phyloP scores from a whole-genome alignment of 2,329 filamentous ascomycete species.

The Nigrospora oryzae region DNA sequence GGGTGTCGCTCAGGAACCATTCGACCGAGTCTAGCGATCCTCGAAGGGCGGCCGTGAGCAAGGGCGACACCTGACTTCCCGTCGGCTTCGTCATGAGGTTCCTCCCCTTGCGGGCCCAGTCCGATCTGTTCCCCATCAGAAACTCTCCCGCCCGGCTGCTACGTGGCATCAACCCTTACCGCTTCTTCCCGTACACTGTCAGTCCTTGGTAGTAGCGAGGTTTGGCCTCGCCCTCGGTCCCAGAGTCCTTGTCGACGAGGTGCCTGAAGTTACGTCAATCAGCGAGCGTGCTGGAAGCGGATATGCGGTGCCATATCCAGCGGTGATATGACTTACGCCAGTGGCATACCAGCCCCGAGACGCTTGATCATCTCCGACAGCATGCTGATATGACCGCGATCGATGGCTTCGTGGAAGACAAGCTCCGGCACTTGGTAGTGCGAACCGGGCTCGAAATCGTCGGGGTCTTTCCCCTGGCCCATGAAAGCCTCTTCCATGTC shows the following conservation, averaged over 20 bases:
- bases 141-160: constrained; percentile 31
- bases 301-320: too few species aligned
- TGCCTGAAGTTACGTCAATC: constrained; percentile 15
- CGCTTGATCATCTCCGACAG: constrained; percentile 57
- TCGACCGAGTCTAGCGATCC: constrained; percentile 62
- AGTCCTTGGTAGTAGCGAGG: constrained; percentile 46
- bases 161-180: constrained; percentile 18
- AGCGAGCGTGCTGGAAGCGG: background rate
- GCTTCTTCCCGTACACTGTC: constrained; percentile 55
- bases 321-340: constrained; percentile 30
- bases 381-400: constrained; percentile 42
- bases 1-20: constrained; percentile 69
- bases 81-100: constrained; percentile 27
- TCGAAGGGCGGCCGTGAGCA: constrained; percentile 47
- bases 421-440: constrained; percentile 29
- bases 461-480: constrained; percentile 16
- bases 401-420: constrained; percentile 35
- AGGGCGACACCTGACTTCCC: constrained; percentile 43
- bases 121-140: constrained; percentile 34
- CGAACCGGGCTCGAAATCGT: constrained; percentile 9
- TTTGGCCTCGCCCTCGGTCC: constrained; percentile 53
- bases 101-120: constrained; percentile 64
- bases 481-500: constrained; percentile 34
- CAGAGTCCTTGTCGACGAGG: constrained; percentile 53
- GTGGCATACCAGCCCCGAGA: constrained; percentile 60